Conservation (phyloP, 164 flowering plant species). For the Vitis amurensis region DNA sequence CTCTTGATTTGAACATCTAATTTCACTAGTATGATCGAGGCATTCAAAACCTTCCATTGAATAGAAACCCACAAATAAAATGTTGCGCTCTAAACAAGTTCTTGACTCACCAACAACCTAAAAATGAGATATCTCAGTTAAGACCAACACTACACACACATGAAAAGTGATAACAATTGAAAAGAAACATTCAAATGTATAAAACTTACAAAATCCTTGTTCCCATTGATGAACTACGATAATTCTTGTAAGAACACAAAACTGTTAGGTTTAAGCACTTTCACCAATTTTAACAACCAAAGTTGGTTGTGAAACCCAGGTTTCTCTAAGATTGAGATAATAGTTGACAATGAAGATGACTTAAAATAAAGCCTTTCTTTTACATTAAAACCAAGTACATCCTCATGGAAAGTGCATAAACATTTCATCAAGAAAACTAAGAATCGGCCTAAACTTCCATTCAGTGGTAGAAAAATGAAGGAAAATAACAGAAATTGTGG, state of each 20-base stretch:
- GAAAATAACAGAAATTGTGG: no score
- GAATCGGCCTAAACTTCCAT: no score
- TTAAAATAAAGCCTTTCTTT: slow-evolving; percentile 25
- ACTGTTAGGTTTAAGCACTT: slow-evolving; percentile 28
- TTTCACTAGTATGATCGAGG: slow-evolving; percentile 27
- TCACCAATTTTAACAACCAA: slow-evolving; percentile 25
- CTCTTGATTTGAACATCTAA: slow-evolving; percentile 17
- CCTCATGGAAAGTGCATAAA: no score
- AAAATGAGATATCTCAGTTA: slow-evolving; percentile 2
- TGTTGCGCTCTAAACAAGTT: slow-evolving; percentile 22
- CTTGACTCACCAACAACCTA: slow-evolving; percentile 22
- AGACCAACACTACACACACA: slow-evolving; percentile 5
- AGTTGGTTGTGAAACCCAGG: slow-evolving; percentile 26
- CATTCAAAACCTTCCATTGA: slow-evolving; percentile 19
- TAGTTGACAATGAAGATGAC: slow-evolving; percentile 18
- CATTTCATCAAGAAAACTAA: no score
- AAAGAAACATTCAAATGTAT: background rate
- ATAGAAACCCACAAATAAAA: slow-evolving; percentile 22
- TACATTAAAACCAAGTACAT: slow-evolving; percentile 9
- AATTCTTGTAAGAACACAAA: slow-evolving; percentile 22
- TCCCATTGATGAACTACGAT: slow-evolving; percentile 13
- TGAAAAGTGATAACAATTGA: background rate
- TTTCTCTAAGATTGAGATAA: slow-evolving; percentile 28
- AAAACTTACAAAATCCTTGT: slow-evolving; percentile 20
- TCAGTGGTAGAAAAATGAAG: no score